Evolutionary conservation across 2,329 filamentous ascomycete genomes (phyloP), one percentile per base, ranked within the genome.

Genomic region (Paraconiothyrium sp.): DNA sequence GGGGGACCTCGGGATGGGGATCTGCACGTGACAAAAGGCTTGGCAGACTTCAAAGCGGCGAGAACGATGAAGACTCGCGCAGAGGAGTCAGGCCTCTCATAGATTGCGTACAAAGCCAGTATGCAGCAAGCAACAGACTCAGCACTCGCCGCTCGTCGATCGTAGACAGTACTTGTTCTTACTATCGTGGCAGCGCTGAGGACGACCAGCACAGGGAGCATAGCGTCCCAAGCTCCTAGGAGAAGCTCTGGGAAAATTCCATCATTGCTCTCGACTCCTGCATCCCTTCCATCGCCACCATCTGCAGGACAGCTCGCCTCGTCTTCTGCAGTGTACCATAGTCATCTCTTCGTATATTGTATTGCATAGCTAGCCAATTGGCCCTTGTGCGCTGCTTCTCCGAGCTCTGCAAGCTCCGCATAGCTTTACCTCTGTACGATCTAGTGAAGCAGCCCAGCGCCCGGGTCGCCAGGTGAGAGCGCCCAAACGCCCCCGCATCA

Each of bases 261-360:
- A 30, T 60, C 56, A 50, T 27, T 61, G 46, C 39, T 49, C 64
- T 49, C 59, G 61, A 58, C 59, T 67, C 55, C 59, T 56, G 37
- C 64, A 58, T 63, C 63, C 30, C 61, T 65, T 60, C 65, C 64
- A 67, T 70, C 65, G 47, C 59, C 58, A 44, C 61, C 62, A 56
- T 54, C 66, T 60, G 57, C 63, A 52, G 37, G 57, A 41, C 57
- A 52, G 20, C 41, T 37, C 39, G 14, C 44, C 49, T 44, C 52
- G 57, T 63, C 64, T 54, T 57, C 44, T 63, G 66, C 57, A 63
- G 66, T 76, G 73, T 73, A 73, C 61, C 58, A 72, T 72, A 77
- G 54, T 58, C 61, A 44, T 70, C 61, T 63, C 54, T 59, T 62
- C 60, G 60, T 61, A 67, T 67, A 63, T 64, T 71, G 68, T 64